phyloP scores from a whole-genome alignment of 2,329 filamentous ascomycete species.

The Hymenoscyphus linearis region DNA sequence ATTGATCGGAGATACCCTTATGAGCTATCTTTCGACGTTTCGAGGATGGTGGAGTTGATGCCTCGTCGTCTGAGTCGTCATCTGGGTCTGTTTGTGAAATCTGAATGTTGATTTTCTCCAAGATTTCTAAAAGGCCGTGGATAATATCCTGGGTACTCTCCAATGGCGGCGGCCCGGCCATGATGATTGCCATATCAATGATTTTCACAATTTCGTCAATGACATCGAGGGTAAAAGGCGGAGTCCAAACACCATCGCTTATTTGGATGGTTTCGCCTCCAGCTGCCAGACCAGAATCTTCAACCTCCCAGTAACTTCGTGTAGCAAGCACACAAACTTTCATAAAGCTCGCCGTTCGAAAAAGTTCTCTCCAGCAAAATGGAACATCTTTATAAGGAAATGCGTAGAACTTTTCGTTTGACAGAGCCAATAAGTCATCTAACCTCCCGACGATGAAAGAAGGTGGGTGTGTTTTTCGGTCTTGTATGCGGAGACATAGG shows the following conservation, averaged over 20 bases:
- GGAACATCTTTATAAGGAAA: slow-evolving; percentile 64
- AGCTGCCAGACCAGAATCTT: too few relatives aligned
- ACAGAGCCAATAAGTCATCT: slow-evolving; percentile 52
- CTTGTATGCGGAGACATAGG: slow-evolving; percentile 12
- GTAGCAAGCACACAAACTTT: slow-evolving; percentile 42
- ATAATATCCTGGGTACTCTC: slow-evolving; percentile 33
- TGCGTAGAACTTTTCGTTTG: slow-evolving; percentile 63
- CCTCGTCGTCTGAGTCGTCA: neutral
- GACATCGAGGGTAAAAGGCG: neutral
- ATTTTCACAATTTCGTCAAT: slow-evolving; percentile 28
- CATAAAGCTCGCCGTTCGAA: slow-evolving; percentile 65
- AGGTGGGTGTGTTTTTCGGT: slow-evolving; percentile 5
- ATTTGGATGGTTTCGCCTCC: neutral
- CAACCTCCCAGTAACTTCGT: slow-evolving; percentile 18
- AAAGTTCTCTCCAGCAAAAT: slow-evolving; percentile 62
- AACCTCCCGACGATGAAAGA: slow-evolving; percentile 35
- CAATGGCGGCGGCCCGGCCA: slow-evolving; percentile 22
- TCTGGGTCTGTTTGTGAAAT: neutral
- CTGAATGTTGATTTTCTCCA: slow-evolving; percentile 50
- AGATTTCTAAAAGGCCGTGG: slow-evolving; percentile 52
- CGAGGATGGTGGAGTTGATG: neutral
- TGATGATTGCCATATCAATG: slow-evolving; percentile 32
- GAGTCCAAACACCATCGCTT: neutral
- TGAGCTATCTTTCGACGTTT: slow-evolving; percentile 22
- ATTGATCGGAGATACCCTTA: slow-evolving; percentile 7